Percentiles rank a stretch among this genome's conserved stretches.
Evolutionary conservation across 306 rosid genomes (phyloP).

Genomic region (Boehmeria nivea): DNA sequence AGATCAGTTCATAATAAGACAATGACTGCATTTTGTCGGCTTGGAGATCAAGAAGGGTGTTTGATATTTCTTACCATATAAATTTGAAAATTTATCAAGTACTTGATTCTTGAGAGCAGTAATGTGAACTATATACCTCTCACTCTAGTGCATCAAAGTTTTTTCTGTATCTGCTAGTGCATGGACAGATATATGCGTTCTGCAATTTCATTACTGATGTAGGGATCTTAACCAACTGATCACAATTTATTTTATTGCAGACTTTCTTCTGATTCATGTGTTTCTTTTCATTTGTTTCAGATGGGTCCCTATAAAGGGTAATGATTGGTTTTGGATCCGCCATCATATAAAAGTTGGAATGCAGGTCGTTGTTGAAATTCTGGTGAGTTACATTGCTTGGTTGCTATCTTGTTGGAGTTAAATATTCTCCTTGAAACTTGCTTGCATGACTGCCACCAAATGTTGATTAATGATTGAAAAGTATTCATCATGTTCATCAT

Average conservation of each 20-base stretch:
- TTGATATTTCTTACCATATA: not conserved
- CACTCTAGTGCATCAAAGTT: too few species aligned
- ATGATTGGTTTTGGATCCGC: conserved; percentile 98
- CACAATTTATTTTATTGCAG: conserved; percentile 1
- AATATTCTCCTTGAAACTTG: not conserved
- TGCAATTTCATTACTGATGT: too few species aligned
- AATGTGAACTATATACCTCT: too few species aligned
- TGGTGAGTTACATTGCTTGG: conserved; percentile 61
- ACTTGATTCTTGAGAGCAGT: not conserved
- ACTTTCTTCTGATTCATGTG: conserved; percentile 24
- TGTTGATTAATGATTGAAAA: too few species aligned
- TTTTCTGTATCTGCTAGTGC: too few species aligned
- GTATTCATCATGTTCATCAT: too few species aligned
- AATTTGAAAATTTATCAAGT: too few species aligned
- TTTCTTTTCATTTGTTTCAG: conserved; percentile 42
- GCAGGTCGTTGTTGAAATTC: conserved; percentile 77
- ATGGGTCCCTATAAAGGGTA: conserved; percentile 90
- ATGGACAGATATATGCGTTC: too few species aligned
- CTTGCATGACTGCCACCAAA: conserved; percentile 11
- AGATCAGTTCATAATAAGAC: too few species aligned
- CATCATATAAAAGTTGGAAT: conserved; percentile 95
- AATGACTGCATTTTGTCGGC: not conserved
- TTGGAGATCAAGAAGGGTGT: not conserved
- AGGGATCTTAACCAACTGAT: not conserved
- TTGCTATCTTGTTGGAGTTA: not conserved